phyloP scores from a whole-genome alignment of 441 rosid genomes.

The Gossypium gossypioides region DNA sequence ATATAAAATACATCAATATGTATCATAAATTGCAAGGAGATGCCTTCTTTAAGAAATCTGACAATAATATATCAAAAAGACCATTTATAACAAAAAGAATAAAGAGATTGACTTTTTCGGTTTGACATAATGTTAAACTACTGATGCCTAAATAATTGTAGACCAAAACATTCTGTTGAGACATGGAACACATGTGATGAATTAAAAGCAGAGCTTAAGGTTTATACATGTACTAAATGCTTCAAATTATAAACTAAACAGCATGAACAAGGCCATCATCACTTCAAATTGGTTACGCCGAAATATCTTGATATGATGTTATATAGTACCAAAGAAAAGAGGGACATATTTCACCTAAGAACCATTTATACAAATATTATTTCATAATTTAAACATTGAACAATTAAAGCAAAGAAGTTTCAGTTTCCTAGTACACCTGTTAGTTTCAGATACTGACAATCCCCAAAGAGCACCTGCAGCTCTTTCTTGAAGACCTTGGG shows the following conservation, averaged over 20 bases:
- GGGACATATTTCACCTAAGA: neutral
- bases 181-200: neutral
- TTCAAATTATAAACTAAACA: neutral
- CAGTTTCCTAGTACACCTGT: slow-evolving; percentile 37
- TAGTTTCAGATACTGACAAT: slow-evolving; percentile 86
- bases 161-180: neutral
- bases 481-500: slow-evolving; percentile 94
- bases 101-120: neutral
- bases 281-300: neutral
- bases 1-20: slow-evolving; percentile 3
- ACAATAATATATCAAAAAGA: neutral
- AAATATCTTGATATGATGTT: neutral
- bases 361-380: neutral
- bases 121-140: neutral
- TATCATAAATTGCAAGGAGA: neutral
- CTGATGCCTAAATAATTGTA: neutral
- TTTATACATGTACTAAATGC: neutral
- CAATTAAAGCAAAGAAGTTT: neutral
- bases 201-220: neutral
- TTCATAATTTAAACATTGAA: neutral
- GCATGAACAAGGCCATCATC: neutral
- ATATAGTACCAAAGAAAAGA: neutral
- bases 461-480: slow-evolving; percentile 99
- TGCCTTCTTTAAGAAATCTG: too few species aligned
- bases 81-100: neutral